Conservation (phyloP, 176 grass and related monocot species). For the Triticum timopheevii region DNA sequence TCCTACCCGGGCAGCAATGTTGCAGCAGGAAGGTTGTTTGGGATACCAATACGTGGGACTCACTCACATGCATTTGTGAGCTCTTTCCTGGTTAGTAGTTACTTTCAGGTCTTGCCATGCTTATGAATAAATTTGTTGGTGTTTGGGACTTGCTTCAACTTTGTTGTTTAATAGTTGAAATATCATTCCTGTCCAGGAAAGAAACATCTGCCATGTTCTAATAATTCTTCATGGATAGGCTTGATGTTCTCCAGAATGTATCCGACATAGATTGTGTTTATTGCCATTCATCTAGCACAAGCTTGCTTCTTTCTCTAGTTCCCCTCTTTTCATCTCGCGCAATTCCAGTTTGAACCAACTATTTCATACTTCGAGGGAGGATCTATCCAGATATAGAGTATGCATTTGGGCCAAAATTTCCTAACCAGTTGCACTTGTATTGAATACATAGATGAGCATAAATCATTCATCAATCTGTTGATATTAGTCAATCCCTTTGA, state of each 20-base stretch:
- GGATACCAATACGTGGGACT: constrained; percentile 94
- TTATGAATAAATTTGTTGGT: neutral
- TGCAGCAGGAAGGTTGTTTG: constrained; percentile 87
- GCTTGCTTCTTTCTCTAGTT: neutral
- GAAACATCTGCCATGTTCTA: neutral
- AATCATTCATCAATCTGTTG: neutral
- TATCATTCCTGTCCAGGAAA: neutral
- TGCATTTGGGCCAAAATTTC: neutral
- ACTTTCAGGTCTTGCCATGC: constrained; percentile 5
- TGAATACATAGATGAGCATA: neutral
- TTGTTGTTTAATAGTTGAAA: constrained; percentile 8
- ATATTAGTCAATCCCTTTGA: neutral
- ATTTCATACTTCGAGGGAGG: neutral
- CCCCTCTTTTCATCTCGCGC: neutral
- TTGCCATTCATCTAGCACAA: neutral
- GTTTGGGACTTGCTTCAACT: neutral
- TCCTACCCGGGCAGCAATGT: constrained; percentile 74
- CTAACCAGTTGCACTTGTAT: neutral
- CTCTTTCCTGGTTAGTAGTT: constrained; percentile 78
- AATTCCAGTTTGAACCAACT: neutral
- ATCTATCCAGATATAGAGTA: neutral
- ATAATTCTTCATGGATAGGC: constrained; percentile 16
- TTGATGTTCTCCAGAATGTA: neutral
- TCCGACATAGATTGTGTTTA: neutral
- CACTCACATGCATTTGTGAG: constrained; percentile 99